Conservation (phyloP, 2,329 filamentous ascomycete genomes). For the Aspergillus spinulosporus region DNA sequence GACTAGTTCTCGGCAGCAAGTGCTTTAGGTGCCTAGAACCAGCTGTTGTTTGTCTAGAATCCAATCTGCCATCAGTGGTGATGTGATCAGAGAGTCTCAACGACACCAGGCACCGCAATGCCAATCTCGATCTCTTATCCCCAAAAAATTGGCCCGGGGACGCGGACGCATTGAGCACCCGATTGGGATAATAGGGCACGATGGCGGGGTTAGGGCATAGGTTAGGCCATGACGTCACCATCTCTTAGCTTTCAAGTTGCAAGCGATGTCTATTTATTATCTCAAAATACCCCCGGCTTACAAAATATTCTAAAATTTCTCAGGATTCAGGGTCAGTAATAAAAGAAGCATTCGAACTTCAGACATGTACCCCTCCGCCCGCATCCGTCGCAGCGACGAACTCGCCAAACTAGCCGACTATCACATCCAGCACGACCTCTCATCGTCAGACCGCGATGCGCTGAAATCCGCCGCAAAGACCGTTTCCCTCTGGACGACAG, state of each 20-base stretch:
- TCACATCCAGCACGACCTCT: constrained; percentile 60
- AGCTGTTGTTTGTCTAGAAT: too few relatives aligned
- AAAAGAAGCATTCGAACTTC: constrained; percentile 18
- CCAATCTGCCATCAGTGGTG: constrained; percentile 3
- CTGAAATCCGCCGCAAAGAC: constrained; percentile 58
- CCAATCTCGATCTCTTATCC: neutral
- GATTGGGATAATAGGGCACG: constrained; percentile 8
- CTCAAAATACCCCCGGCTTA: too few relatives aligned
- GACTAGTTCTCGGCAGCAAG: too few relatives aligned
- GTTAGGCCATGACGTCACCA: constrained; percentile 6
- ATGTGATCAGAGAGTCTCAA: neutral
- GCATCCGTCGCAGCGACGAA: constrained; percentile 51
- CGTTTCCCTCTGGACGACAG: constrained; percentile 55
- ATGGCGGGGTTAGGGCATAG: neutral
- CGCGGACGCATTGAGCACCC: neutral
- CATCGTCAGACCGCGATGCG: constrained; percentile 59
- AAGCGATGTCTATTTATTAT: neutral
- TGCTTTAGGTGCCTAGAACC: too few relatives aligned
- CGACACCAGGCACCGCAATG: neutral
- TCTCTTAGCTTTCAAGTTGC: neutral
- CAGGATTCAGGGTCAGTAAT: neutral
- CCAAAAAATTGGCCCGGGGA: neutral
- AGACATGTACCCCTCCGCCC: constrained; percentile 51
- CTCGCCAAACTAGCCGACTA: constrained; percentile 58
- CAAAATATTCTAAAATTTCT: too few relatives aligned